Evolutionary conservation across 2,329 filamentous ascomycete genomes (phyloP).

Genomic region (Samsoniella hepiali): DNA sequence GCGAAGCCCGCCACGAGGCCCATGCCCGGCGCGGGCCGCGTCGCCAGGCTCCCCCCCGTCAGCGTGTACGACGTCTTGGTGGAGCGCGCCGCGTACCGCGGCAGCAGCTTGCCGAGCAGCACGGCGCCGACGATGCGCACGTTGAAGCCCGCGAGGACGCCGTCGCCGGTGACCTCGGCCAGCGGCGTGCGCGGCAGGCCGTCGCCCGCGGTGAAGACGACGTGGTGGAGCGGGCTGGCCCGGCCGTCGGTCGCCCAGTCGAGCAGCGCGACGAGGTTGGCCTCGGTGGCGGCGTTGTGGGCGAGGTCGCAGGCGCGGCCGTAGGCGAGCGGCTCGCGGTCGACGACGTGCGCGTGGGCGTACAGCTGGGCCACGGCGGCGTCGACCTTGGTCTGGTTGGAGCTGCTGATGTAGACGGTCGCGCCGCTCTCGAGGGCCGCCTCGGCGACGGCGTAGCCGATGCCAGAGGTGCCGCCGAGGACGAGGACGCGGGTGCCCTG

Average conservation of each 20-base stretch:
- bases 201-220: constrained; percentile 56
- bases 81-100: constrained; percentile 40
- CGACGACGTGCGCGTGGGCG: constrained; percentile 26
- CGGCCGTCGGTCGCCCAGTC: constrained; percentile 42
- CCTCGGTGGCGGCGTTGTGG: constrained; percentile 22
- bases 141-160: constrained; percentile 40
- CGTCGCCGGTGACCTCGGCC: constrained; percentile 38
- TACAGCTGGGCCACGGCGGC: constrained; percentile 18
- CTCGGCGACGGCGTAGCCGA: constrained; percentile 43
- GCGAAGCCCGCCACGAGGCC: constrained; percentile 45
- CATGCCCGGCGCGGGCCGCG: constrained; percentile 52
- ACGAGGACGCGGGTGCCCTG: constrained; percentile 48
- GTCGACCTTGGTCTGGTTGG: constrained; percentile 45
- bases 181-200: constrained; percentile 35
- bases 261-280: constrained; percentile 43
- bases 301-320: constrained; percentile 21
- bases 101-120: constrained; percentile 49
- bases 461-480: constrained; percentile 61
- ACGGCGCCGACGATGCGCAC: constrained; percentile 51
- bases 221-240: constrained; percentile 49
- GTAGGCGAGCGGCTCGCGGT: constrained; percentile 24
- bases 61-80: constrained; percentile 50
- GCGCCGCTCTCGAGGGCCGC: constrained; percentile 50
- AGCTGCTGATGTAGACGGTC: constrained; percentile 54
- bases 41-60: constrained; percentile 51